Evolutionary conservation across 306 rosid species (phyloP), one percentile per base, ranked within the genome.

Genomic region (Luffa acutangula): DNA sequence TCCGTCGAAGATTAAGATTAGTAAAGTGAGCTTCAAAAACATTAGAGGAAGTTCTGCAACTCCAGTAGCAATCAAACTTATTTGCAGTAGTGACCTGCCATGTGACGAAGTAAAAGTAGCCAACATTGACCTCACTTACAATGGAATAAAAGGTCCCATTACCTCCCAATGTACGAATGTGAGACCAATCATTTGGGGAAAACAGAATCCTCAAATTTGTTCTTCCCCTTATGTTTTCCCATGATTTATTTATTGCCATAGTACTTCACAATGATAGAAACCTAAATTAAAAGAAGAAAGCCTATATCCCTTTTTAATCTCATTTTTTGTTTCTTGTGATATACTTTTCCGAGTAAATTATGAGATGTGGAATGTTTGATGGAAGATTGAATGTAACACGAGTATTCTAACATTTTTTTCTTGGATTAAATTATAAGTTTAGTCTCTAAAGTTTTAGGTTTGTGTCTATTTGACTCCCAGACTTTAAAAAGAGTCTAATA

Each of bases 1-100:
- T 82, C 83, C 90, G 8, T 89, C 89, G 2, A 82, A 75, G 41
- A 71, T 89, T 18, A 88, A 82, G 85, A 80, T 91, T 48, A 89
- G 83, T 78, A 78, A 85, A 6, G 85, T 91, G 34, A 84, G 75
- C 74, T 86, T 87, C 85, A 87, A 76, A 78, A 80, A 86, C 42
- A 85, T 89, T 4, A 57, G 1, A 42, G 90, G 90, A 0, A 87
- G 85, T 8, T 59, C 31, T 25, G 31, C 31, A 25, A 25, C 31
- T 25, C 31, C 31, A 25, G 31, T 25, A 25, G 31, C 31, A 25
- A 25, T 25, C 36, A 39, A 52, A 52, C 79, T 90, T 42, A 33
- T 59, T 2, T 90, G 94, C 13, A 82, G 90, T 46, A 43, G 6
- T 0, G 66, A 77, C 1, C 2, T 54, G 2, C 90, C 93, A 54